phyloP scores from a whole-genome alignment of 805 yeast species.

The Pichia phayaonensis region DNA sequence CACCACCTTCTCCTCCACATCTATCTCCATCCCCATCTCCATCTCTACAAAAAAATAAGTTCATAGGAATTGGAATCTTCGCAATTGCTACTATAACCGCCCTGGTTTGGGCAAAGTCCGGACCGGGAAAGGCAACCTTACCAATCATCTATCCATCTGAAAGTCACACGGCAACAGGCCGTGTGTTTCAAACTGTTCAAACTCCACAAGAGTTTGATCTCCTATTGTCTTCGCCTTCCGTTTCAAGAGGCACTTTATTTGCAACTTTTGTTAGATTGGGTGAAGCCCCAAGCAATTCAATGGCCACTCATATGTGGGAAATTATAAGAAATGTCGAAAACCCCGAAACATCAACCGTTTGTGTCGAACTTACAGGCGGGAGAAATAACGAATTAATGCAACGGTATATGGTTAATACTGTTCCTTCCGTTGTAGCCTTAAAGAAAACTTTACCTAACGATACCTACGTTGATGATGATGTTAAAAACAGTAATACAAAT shows the following conservation, averaged over 20 bases:
- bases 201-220: slow-evolving; percentile 53
- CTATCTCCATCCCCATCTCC: no score
- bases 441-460: slow-evolving; percentile 54
- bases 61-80: slow-evolving; percentile 5
- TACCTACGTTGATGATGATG: slow-evolving; percentile 27
- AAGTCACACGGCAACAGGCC: slow-evolving; percentile 22
- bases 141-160: slow-evolving; percentile 29
- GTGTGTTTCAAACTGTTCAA: slow-evolving; percentile 47
- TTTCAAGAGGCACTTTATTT: slow-evolving; percentile 8
- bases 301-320: slow-evolving; percentile 52
- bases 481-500: slow-evolving; percentile 13
- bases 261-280: slow-evolving; percentile 54
- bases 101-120: neutral
- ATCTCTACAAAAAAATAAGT: neutral
- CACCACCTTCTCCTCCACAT: no score
- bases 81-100: slow-evolving; percentile 5
- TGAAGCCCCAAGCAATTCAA: slow-evolving; percentile 50
- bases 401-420: slow-evolving; percentile 42
- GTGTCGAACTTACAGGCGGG: slow-evolving; percentile 13
- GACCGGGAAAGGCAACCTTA: slow-evolving; percentile 5
- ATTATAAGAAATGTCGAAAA: slow-evolving; percentile 1
- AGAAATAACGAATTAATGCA: slow-evolving; percentile 46
- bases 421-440: slow-evolving; percentile 65
- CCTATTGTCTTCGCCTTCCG: slow-evolving; percentile 23
- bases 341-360: slow-evolving; percentile 8